Evolutionary conservation across 1,284 basidiomycete species (phyloP), one percentile per base, ranked within the genome.

Genomic region (Meripilus lineatus): DNA sequence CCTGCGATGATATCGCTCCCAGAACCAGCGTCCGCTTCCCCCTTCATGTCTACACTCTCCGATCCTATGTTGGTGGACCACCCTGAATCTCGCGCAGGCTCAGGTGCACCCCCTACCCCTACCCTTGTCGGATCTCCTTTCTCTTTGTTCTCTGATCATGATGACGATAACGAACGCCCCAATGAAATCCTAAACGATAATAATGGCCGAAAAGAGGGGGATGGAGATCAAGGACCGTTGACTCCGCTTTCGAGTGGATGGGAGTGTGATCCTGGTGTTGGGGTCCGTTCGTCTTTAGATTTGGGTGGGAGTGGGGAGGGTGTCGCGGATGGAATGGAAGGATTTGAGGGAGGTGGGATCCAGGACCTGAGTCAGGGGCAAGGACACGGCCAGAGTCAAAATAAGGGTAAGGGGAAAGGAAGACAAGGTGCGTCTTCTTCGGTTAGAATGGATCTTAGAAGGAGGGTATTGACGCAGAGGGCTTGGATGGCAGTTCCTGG

Each of bases 141-240:
- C 5, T 53, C 51, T 2, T 40, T 50, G 5, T 24, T 26, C 26
- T 28, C 26, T 7, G 33, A 42, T 14, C 20, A 33, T 2, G 50
- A 52, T 22, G 32, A 39, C 20, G 51, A 45, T 15, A 49, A n/a
- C 49, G 42, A 18, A 53, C 51, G 13, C 51, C 51, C 7, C 30
- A 43, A n/a, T 53, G 51, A 49, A 45, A 53, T 21, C 41, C 42
- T 17, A n/a, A n/a, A n/a, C n/a, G n/a, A n/a, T n/a, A n/a, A n/a
- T n/a, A n/a, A n/a, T n/a, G n/a, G n/a, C n/a, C 13, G 33, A 8
- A 35, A 8, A 7, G 36, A 38, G 7, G 20, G 36, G 13, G 36
- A 7, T 18, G 36, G 36, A 22, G 7, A 22, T 5, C 17, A 7
- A 15, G 13, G 13, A 22, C 20, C 8, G 20, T 13, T 13, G 20